Conservation (phyloP, 768 basidiomycete species). For the Suillus variegatus region DNA sequence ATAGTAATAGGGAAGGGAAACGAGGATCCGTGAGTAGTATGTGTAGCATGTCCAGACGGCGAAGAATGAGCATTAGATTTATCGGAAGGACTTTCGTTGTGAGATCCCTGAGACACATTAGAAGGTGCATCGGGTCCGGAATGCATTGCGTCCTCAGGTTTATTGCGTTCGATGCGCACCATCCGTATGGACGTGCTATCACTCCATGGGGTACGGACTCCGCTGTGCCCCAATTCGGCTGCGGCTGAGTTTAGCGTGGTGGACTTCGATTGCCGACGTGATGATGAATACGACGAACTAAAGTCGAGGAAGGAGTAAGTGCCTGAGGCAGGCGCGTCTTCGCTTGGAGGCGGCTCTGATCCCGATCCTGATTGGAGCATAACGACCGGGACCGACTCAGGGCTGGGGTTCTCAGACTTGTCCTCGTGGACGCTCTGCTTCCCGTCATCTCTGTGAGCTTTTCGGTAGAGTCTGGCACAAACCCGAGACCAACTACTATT, state of each 20-base stretch:
- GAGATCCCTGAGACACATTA: conserved; percentile 31
- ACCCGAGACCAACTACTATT: conserved; percentile 34
- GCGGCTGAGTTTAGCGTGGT: conserved; percentile 28
- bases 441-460: conserved; percentile 31
- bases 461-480: conserved; percentile 30
- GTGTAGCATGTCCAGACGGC: conserved; percentile 22
- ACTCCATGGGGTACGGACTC: conserved; percentile 13
- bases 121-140: conserved; percentile 34
- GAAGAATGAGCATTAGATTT: conserved; percentile 19
- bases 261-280: conserved; percentile 25
- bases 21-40: conserved; percentile 26
- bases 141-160: conserved; percentile 12
- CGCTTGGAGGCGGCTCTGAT: conserved; percentile 20
- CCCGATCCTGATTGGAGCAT: conserved; percentile 25
- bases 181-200: conserved; percentile 21
- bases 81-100: conserved; percentile 21
- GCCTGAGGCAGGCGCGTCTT: conserved; percentile 26
- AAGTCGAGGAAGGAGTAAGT: conserved; percentile 36
- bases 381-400: conserved; percentile 33
- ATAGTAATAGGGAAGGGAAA: conserved; percentile 52
- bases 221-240: conserved; percentile 27
- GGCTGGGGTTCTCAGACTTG: conserved; percentile 21
- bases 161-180: conserved; percentile 21
- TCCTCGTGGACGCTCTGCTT: conserved; percentile 19
- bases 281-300: conserved; percentile 27